Conservation (phyloP, 2,329 filamentous ascomycete genomes). For the Epicoccum sorghinum region DNA sequence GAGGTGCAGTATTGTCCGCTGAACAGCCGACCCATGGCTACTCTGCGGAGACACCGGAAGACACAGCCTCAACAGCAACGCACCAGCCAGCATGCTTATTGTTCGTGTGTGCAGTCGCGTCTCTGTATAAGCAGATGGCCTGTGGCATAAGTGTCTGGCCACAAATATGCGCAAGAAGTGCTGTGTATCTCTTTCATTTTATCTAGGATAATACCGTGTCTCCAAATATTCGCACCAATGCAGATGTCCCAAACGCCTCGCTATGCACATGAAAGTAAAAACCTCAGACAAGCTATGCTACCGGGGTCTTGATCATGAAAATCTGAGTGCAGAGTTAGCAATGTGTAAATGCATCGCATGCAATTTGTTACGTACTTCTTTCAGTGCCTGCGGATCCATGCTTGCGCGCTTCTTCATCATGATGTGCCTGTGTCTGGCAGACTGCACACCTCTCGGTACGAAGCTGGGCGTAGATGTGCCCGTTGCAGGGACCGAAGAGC, state of each 20-base stretch:
- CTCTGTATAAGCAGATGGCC: too few relatives aligned
- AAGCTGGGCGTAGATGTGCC: slow-evolving; percentile 55
- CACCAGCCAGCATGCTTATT: not conserved
- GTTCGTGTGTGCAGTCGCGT: too few relatives aligned
- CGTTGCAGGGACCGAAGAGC: slow-evolving; percentile 43
- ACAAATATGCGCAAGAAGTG: too few relatives aligned
- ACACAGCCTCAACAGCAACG: slow-evolving; percentile 17
- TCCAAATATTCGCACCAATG: not conserved
- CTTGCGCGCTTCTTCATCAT: slow-evolving; percentile 85
- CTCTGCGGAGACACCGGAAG: not conserved
- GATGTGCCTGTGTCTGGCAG: slow-evolving; percentile 81
- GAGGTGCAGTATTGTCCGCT: too few relatives aligned
- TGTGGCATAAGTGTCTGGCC: too few relatives aligned
- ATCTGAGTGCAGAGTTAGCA: slow-evolving; percentile 34
- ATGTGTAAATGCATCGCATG: not conserved
- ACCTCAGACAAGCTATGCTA: slow-evolving; percentile 1
- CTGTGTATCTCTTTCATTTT: too few relatives aligned
- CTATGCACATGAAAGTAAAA: slow-evolving; percentile 32
- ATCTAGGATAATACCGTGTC: too few relatives aligned
- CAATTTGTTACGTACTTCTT: slow-evolving; percentile 67
- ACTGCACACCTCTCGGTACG: slow-evolving; percentile 66
- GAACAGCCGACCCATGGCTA: too few relatives aligned
- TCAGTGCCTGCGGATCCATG: slow-evolving; percentile 79
- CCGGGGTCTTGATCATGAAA: slow-evolving; percentile 47
- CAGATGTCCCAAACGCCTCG: slow-evolving; percentile 34